A percentile compares a stretch with the other conserved stretches of the same genome.
Conservation (phyloP, 768 basidiomycete genomes). For the Agaricus bisporus region DNA sequence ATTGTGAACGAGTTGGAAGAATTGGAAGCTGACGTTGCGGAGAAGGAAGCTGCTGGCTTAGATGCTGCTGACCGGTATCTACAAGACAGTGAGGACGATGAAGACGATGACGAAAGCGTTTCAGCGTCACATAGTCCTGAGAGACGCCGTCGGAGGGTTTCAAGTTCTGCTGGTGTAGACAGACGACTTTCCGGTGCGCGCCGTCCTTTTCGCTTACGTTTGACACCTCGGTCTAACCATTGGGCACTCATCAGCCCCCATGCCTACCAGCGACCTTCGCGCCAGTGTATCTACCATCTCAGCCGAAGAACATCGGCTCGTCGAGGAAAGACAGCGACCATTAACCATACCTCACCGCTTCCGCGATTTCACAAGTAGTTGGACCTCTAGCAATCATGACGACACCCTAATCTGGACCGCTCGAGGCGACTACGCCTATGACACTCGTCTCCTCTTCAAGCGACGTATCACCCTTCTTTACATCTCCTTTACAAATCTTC, state of each 20-base stretch:
- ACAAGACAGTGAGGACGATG: constrained; percentile 49
- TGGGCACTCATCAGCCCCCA: background rate
- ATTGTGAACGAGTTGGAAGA: constrained; percentile 53
- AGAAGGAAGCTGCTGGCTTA: constrained; percentile 57
- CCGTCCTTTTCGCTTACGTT: background rate
- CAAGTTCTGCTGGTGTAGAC: constrained; percentile 20
- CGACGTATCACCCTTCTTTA: constrained; percentile 81
- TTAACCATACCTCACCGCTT: constrained; percentile 41
- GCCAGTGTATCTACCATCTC: constrained; percentile 14
- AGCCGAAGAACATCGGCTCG: constrained; percentile 27
- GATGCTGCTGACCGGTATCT: constrained; percentile 44
- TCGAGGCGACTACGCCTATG: constrained; percentile 73
- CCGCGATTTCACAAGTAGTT: constrained; percentile 32
- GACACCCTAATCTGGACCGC: constrained; percentile 70
- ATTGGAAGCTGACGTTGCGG: constrained; percentile 48
- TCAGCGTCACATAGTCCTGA: constrained; percentile 28
- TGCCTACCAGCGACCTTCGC: background rate
- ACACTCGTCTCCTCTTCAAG: constrained; percentile 83
- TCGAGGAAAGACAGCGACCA: constrained; percentile 29
- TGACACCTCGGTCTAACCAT: background rate
- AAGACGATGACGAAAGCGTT: constrained; percentile 39
- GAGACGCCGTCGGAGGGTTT: constrained; percentile 30
- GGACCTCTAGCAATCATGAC: constrained; percentile 28
- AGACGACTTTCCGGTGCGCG: constrained; percentile 15
- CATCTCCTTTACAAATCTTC: constrained; percentile 67